Conservation (phyloP, 768 basidiomycete genomes). For the Russula griseocarnosa region DNA sequence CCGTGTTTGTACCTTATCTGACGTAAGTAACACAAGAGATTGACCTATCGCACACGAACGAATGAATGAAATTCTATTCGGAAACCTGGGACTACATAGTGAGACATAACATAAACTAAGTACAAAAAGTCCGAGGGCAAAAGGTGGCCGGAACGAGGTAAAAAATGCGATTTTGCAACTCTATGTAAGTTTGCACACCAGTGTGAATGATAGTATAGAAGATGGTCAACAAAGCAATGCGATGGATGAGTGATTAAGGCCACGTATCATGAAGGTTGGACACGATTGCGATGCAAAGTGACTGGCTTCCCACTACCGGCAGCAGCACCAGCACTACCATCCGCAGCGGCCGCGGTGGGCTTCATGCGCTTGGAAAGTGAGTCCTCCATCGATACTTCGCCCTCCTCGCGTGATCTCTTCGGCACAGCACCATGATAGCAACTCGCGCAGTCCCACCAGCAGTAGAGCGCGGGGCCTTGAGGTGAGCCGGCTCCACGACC, state of each 20-base stretch:
- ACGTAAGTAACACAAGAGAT: too few relatives aligned
- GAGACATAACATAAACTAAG: too few relatives aligned
- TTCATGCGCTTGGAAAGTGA: conserved; percentile 27
- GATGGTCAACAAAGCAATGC: conserved; percentile 5
- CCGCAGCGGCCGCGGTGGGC: conserved; percentile 8
- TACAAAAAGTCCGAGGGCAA: too few relatives aligned
- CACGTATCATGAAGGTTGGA: conserved; percentile 32
- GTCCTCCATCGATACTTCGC: conserved; percentile 17
- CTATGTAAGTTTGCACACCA: too few relatives aligned
- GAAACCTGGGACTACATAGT: too few relatives aligned
- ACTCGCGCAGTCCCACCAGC: conserved; percentile 10
- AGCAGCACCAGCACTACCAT: not conserved
- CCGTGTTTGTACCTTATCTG: too few relatives aligned
- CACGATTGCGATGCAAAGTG: conserved; percentile 24
- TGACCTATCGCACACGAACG: too few relatives aligned
- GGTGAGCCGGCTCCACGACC: conserved; percentile 17
- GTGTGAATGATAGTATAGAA: conserved; percentile 5
- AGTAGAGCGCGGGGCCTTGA: not conserved
- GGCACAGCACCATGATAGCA: conserved; percentile 27
- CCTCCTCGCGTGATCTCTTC: conserved; percentile 27
- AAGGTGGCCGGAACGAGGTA: too few relatives aligned
- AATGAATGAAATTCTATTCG: too few relatives aligned
- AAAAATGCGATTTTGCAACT: too few relatives aligned
- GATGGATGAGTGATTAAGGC: not conserved
- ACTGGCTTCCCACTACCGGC: conserved; percentile 21